Base-by-base conservation (phyloP, 495 filamentous ascomycete genomes). In the Penicillium desertorum region DNA sequence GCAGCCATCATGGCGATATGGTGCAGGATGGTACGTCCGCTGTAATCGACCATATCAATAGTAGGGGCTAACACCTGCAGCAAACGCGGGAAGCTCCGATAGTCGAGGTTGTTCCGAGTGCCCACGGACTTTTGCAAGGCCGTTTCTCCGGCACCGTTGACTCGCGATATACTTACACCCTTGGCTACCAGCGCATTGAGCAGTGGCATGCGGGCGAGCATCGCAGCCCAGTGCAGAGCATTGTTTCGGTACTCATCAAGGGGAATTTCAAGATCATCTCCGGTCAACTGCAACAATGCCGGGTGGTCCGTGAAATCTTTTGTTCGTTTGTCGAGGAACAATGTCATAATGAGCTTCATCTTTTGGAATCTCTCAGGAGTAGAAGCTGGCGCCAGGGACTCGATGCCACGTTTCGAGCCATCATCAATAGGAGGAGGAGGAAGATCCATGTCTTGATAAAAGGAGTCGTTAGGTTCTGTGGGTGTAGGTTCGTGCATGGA, bases 191-290 rank as follows among this genome's bases (percentile, higher is more conserved):
- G 79, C 2, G 90, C 85, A 52, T 88, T 81, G 37, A 96, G 71
- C 7, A 97, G 78, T 10, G 88, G 81, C 66, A 93, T 83, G 20
- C 90, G 87, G n/a, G 89, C 90, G 45, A 98, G 80, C 39, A 93
- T 96, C 10, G 94, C 91, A n/a, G 93, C 94, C 94, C 94, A 98
- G 65, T 96, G 93, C 30, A 98, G 78, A 22, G 94, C 90, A 53
- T 89, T 96, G 68, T 96, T 92, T 22, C 86, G 85, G 52, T 88
- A 89, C 5, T 84, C 76, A 65, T 98, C 94, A 54, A 98, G 86
- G 9, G 95, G 93, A 29, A 90, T 83, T 65, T 98, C 94, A 29
- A 98, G 82, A 54, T 97, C 92, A 23, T 88, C 78, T 1, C 88
- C 83, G n/a, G 85, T 85, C 51, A 98, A 76, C 48, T 88, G 84